Conservation (phyloP, 1,284 basidiomycete species). For the Moesziomyces globuligerus region DNA sequence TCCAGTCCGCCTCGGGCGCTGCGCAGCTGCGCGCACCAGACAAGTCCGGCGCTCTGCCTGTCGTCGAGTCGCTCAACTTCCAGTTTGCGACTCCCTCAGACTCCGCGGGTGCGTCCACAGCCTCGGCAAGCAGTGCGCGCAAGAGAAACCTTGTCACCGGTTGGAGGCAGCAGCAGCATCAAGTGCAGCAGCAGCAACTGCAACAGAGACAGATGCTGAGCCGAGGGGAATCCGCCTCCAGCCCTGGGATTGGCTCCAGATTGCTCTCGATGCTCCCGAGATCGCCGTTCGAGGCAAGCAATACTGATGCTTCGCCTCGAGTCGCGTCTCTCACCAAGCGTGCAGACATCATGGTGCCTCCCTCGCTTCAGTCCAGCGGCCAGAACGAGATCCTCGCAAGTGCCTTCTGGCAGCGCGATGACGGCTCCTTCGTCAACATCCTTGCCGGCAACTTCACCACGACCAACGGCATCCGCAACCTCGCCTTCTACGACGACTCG, state of each 20-base stretch:
- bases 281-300: conserved; percentile 1
- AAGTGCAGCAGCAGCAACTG: conserved; percentile 10
- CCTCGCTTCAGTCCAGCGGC: conserved; percentile 71
- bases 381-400: conserved; percentile 86
- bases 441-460: conserved; percentile 91
- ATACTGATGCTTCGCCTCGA: not conserved
- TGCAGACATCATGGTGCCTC: conserved; percentile 51
- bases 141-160: conserved; percentile 4
- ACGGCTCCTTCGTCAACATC: conserved; percentile 72
- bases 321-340: conserved; percentile 33
- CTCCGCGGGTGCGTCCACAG: conserved; percentile 18
- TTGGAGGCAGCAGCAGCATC: conserved; percentile 1
- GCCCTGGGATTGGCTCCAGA: conserved; percentile 19
- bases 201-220: conserved; percentile 10
- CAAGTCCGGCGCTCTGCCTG: conserved; percentile 57
- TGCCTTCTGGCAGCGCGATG: conserved; percentile 85
- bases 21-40: conserved; percentile 67
- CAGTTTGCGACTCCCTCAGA: conserved; percentile 73
- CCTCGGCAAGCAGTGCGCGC: conserved; percentile 25
- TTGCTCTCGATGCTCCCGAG: conserved; percentile 33
- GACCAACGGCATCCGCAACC: conserved; percentile 70
- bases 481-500: conserved; percentile 79
- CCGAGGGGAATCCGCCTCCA: not conserved
- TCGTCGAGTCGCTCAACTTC: conserved; percentile 58
- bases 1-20: conserved; percentile 68